A percentile compares a stretch with the other conserved stretches of the same genome.
phyloP scores from a whole-genome alignment of 2,329 filamentous ascomycete species.

The Alternaria brassicicola region DNA sequence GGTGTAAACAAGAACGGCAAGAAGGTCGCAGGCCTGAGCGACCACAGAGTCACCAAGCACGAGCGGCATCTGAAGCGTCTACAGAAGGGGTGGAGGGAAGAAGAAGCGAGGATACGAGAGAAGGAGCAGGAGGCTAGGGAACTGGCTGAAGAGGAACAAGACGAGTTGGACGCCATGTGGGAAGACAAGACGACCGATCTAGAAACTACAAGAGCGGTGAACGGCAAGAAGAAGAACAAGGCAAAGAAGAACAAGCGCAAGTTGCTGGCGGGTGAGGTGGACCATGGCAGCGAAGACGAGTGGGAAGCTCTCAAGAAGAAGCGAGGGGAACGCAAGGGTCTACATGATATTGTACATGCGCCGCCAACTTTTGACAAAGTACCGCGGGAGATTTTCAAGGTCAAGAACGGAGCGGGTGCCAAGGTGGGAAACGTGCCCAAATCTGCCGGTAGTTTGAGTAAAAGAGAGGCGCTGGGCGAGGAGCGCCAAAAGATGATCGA shows the following conservation, averaged over 20 bases:
- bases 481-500: constrained; percentile 74
- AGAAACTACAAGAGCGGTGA: constrained; percentile 54
- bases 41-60: constrained; percentile 73
- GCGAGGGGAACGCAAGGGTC: constrained; percentile 60
- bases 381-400: constrained; percentile 67
- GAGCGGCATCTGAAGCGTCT: constrained; percentile 75
- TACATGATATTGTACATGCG: constrained; percentile 70
- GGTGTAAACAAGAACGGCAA: constrained; percentile 68
- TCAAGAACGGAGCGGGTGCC: constrained; percentile 68
- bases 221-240: constrained; percentile 58
- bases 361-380: constrained; percentile 74
- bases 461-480: constrained; percentile 73
- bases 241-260: constrained; percentile 58
- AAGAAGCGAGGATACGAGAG: constrained; percentile 65
- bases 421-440: constrained; percentile 73
- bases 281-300: constrained; percentile 71
- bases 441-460: constrained; percentile 71
- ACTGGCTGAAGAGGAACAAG: constrained; percentile 67
- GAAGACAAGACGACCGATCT: constrained; percentile 68
- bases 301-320: constrained; percentile 73
- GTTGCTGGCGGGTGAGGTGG: constrained; percentile 57
- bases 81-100: constrained; percentile 64
- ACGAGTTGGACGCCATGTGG: constrained; percentile 67
- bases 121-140: constrained; percentile 79
- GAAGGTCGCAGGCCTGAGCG: constrained; percentile 69